Base-by-base conservation (phyloP, 2,329 filamentous ascomycete species). In the Zasmidium cellare region DNA sequence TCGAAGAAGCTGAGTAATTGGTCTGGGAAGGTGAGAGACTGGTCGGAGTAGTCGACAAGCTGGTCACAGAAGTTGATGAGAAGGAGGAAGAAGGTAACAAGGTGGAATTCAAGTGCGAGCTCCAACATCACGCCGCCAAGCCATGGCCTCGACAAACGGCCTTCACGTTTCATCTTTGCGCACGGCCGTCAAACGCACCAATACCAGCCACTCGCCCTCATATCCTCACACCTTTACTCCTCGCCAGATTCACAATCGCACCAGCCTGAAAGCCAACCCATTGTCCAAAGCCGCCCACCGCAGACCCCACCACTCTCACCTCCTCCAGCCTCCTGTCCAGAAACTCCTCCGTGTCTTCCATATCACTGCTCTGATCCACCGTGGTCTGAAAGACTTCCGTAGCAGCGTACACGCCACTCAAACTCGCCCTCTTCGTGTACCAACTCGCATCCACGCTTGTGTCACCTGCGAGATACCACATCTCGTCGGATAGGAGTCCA, bases 351-450 rank as follows among this genome's bases (percentile, higher is more conserved):
- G 94, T 97, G 62, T 92, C 90, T 9, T 71, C 73, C 68, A 90
- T 94, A n/a, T 84, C 85, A 0, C 82, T 77, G 3, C 88, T 92
- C 59, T 79, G 81, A 75, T 97, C 94, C 12, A 41, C 35, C 58
- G 89, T 92, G 20, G 92, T 97, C 92, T 97, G 97, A 76, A 92
- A 96, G 3, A 97, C 79, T 76, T 99, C 94, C 56, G 88, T 74
- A 3, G 76, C 75, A 1, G 91, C 91, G 70, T 90, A 91, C n/a
- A 90, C 80, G 1, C 82, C 81, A 0, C 84, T 81, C 22, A 90
- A 73, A 0, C 80, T 82, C 9, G 85, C 80, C 2, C 87, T 81
- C 71, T 88, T 89, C 1, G 86, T 87, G 67, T 99, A 99, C 94
- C 94, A 99, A 3, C 86, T 87, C 3, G 85, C 84, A 74, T 97